Conservation (phyloP, 148 eudicot species). For the Arctostaphylos glauca region DNA sequence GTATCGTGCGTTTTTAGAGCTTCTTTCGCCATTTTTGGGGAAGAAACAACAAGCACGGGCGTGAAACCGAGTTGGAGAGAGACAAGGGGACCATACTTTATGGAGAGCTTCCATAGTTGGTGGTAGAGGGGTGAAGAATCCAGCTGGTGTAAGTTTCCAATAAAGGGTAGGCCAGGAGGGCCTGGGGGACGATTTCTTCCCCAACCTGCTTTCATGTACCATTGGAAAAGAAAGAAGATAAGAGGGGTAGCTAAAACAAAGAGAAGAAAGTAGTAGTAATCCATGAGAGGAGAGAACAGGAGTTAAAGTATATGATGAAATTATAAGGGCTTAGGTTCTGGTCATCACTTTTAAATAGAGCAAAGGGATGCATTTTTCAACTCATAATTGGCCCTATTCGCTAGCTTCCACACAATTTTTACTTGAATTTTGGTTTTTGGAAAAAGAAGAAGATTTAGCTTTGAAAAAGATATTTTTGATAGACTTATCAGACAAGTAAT, state of each 20-base stretch:
- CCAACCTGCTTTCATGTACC: no score
- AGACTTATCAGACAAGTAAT: no score
- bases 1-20: conserved; percentile 4
- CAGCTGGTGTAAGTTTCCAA: conserved; percentile 13
- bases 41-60: not conserved
- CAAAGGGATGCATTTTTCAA: no score
- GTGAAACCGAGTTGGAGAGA: not conserved
- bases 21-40: conserved; percentile 5
- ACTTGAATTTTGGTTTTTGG: no score
- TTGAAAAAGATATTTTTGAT: no score
- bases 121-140: not conserved
- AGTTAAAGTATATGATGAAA: no score
- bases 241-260: not conserved
- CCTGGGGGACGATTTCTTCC: not conserved
- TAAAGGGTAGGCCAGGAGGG: conserved; percentile 2
- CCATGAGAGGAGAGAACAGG: no score
- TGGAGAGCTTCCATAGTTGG: not conserved
- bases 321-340: no score
- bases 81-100: conserved; percentile 6
- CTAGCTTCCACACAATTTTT: no score
- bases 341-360: no score
- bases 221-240: not conserved
- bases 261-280: not conserved
- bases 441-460: no score
- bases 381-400: no score